phyloP scores from a whole-genome alignment of 164 flowering plant genomes.

The Cinnamomum micranthum region DNA sequence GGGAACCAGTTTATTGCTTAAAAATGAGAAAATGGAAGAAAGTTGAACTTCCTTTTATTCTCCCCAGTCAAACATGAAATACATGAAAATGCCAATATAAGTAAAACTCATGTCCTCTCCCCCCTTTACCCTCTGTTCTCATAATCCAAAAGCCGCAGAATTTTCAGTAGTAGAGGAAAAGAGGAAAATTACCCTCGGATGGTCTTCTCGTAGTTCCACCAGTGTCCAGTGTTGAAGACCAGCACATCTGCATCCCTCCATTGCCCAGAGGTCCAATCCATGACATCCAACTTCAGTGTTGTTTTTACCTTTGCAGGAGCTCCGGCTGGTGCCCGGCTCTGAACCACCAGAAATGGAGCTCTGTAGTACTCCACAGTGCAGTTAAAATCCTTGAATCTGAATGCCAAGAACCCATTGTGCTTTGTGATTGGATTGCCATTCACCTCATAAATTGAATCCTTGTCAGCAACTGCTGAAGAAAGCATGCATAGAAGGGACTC shows the following conservation, averaged over 20 bases:
- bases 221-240: constrained; percentile 86
- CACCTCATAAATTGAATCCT: constrained; percentile 77
- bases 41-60: too few species aligned
- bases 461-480: constrained; percentile 57
- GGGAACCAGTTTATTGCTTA: too few species aligned
- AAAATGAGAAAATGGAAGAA: too few species aligned
- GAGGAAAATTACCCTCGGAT: constrained; percentile 56
- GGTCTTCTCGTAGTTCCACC: constrained; percentile 99
- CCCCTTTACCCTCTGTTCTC: too few species aligned
- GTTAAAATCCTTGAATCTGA: constrained; percentile 75
- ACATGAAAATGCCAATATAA: not conserved
- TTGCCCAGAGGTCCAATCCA: constrained; percentile 77
- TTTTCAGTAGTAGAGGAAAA: not conserved
- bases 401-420: constrained; percentile 85
- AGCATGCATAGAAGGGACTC: constrained; percentile 97
- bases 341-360: constrained; percentile 86
- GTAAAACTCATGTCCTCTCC: not conserved
- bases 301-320: constrained; percentile 36
- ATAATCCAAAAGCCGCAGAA: not conserved
- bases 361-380: constrained; percentile 95
- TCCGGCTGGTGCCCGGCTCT: constrained; percentile 70
- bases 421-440: constrained; percentile 94
- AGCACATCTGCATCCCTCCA: constrained; percentile 94
- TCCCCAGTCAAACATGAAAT: too few species aligned
- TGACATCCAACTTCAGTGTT: constrained; percentile 71